Conservation (phyloP, 495 filamentous ascomycete genomes). For the Haplographium delicatum region DNA sequence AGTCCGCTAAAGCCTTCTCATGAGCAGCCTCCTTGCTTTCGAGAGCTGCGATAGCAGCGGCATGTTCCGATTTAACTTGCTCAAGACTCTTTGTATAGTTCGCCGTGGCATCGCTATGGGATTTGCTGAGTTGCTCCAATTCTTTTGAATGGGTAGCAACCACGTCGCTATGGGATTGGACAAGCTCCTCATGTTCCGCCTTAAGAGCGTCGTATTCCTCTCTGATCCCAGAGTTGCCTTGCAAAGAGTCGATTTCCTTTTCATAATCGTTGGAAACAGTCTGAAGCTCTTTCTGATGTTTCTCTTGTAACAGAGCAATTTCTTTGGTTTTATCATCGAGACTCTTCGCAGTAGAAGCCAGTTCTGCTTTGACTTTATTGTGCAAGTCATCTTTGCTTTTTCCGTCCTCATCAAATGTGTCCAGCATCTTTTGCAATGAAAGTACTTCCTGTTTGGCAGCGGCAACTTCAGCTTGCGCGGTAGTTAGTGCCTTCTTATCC, state of each 20-base stretch:
- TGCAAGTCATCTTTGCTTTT: slow-evolving; percentile 32
- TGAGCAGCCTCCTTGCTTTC: slow-evolving; percentile 28
- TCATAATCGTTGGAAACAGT: slow-evolving; percentile 49
- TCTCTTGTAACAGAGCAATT: slow-evolving; percentile 29
- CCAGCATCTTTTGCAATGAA: slow-evolving; percentile 34
- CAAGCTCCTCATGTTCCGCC: slow-evolving; percentile 37
- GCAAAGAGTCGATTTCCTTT: slow-evolving; percentile 50
- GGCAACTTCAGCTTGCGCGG: slow-evolving; percentile 34
- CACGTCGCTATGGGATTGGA: slow-evolving; percentile 35
- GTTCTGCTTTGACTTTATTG: slow-evolving; percentile 36
- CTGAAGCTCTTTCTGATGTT: slow-evolving; percentile 44
- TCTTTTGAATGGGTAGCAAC: slow-evolving; percentile 34
- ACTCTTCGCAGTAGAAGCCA: slow-evolving; percentile 33
- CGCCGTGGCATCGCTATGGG: slow-evolving; percentile 32
- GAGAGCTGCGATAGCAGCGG: slow-evolving; percentile 31
- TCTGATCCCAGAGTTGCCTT: slow-evolving; percentile 49
- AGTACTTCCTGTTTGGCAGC: slow-evolving; percentile 31
- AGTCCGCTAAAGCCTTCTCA: slow-evolving; percentile 30
- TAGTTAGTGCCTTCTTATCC: slow-evolving; percentile 31
- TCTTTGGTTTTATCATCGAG: slow-evolving; percentile 42
- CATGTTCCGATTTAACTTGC: slow-evolving; percentile 41
- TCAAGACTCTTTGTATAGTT: slow-evolving; percentile 37
- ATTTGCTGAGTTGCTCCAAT: slow-evolving; percentile 40
- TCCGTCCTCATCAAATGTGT: slow-evolving; percentile 25
- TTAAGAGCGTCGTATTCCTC: slow-evolving; percentile 46